Conservation (phyloP, 208 protist species). For the Blechomonas ayalai region DNA sequence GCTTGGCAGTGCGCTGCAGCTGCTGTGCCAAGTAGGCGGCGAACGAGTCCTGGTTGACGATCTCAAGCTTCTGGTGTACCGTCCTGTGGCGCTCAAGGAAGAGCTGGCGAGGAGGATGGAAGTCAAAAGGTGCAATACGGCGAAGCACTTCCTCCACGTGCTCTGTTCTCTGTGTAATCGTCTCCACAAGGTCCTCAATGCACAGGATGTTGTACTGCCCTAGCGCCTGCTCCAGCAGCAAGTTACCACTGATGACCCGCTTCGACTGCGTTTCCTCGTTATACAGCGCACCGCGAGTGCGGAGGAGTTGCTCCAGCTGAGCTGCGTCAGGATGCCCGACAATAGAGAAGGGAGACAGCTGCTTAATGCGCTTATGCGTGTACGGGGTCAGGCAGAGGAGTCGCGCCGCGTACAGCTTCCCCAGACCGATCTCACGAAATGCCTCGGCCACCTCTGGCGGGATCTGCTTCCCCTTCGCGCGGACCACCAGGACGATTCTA, state of each 20-base stretch:
- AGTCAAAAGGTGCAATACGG: constrained; percentile 81
- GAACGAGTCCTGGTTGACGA: constrained; percentile 82
- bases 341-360: constrained; percentile 74
- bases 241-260: constrained; percentile 80
- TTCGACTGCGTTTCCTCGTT: constrained; percentile 64
- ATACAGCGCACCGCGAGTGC: constrained; percentile 73
- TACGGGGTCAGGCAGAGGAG: constrained; percentile 45
- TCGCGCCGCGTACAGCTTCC: constrained; percentile 74
- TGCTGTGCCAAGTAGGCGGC: constrained; percentile 69
- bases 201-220: constrained; percentile 82
- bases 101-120: constrained; percentile 86
- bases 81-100: constrained; percentile 79
- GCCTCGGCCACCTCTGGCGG: constrained; percentile 62
- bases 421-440: constrained; percentile 52
- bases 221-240: constrained; percentile 79
- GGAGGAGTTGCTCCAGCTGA: constrained; percentile 77
- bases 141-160: constrained; percentile 61
- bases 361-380: constrained; percentile 62
- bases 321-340: constrained; percentile 60
- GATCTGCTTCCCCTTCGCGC: constrained; percentile 73
- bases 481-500: constrained; percentile 62
- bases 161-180: constrained; percentile 46
- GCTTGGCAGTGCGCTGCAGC: constrained; percentile 48
- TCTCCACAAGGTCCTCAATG: constrained; percentile 84
- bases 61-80: constrained; percentile 77